A percentile compares a stretch with the other conserved stretches of the same genome.
Evolutionary conservation across 1,139 yeast genomes (phyloP).

Genomic region (Hyphopichia wangnamkhiaoensis): DNA sequence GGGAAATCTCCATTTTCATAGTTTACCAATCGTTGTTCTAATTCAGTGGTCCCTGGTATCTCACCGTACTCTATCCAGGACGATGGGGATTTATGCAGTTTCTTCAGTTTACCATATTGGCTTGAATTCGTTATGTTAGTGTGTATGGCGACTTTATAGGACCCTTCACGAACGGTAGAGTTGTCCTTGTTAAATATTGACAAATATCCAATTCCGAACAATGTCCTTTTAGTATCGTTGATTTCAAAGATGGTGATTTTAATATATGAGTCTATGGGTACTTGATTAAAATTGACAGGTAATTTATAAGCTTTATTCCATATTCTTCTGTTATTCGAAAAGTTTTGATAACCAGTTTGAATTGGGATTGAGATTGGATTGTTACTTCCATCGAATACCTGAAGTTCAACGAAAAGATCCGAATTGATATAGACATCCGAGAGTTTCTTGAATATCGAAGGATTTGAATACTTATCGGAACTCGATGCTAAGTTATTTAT

Average conservation of each 20-base stretch:
- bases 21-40: slow-evolving; percentile 58
- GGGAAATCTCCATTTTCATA: slow-evolving; percentile 71
- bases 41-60: slow-evolving; percentile 24
- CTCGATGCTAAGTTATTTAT: slow-evolving; percentile 39
- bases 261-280: slow-evolving; percentile 62
- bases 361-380: slow-evolving; percentile 69
- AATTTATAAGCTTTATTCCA: slow-evolving; percentile 65
- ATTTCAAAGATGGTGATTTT: slow-evolving; percentile 68
- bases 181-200: slow-evolving; percentile 52
- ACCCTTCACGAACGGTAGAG: slow-evolving; percentile 36
- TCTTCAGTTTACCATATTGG: slow-evolving; percentile 4
- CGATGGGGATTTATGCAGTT: too few relatives aligned
- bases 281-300: slow-evolving; percentile 69
- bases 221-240: slow-evolving; percentile 48
- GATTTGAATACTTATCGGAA: slow-evolving; percentile 58
- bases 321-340: slow-evolving; percentile 43
- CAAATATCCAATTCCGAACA: slow-evolving; percentile 63
- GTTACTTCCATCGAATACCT: slow-evolving; percentile 57
- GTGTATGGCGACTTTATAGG: slow-evolving; percentile 36
- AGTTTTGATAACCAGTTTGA: slow-evolving; percentile 64
- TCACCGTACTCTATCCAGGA: slow-evolving; percentile 22
- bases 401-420: slow-evolving; percentile 64
- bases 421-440: slow-evolving; percentile 55
- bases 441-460: slow-evolving; percentile 48
- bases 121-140: slow-evolving; percentile 5